phyloP scores from a whole-genome alignment of 2,329 filamentous ascomycete species.

The Microsporum ferrugineum region DNA sequence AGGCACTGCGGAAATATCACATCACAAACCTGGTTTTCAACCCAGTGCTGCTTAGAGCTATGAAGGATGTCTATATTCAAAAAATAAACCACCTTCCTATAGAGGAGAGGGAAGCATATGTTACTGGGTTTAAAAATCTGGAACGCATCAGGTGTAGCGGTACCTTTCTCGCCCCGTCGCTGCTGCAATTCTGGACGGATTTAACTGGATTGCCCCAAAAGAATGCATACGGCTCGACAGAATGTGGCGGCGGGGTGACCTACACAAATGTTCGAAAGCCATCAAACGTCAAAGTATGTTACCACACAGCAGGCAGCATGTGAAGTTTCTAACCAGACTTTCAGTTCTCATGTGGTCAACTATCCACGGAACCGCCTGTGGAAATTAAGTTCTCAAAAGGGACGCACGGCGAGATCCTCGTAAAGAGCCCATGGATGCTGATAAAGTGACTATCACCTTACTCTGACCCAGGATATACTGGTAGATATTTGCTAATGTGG shows the following conservation, averaged over 20 bases:
- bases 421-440: slow-evolving; percentile 14
- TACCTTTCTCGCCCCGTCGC: not conserved
- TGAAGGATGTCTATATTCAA: not conserved
- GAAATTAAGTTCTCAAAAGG: slow-evolving; percentile 26
- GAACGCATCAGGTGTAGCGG: not conserved
- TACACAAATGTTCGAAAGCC: too few relatives aligned
- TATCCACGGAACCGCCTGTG: too few relatives aligned
- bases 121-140: not conserved
- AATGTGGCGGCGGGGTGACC: slow-evolving; percentile 6
- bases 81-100: not conserved
- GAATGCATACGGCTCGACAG: slow-evolving; percentile 6
- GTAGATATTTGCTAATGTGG: too few relatives aligned
- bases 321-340: too few relatives aligned
- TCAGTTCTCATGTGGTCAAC: too few relatives aligned
- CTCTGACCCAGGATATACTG: too few relatives aligned
- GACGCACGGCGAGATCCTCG: slow-evolving; percentile 13
- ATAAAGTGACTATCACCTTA: not conserved
- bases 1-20: not conserved
- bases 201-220: slow-evolving; percentile 1
- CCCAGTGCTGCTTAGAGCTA: not conserved
- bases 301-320: too few relatives aligned
- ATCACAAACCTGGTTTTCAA: not conserved
- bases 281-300: too few relatives aligned
- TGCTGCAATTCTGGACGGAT: slow-evolving; percentile 2
- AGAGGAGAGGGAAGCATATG: not conserved